Base-by-base conservation (phyloP, 371 early-diverging fungal species). In the Apophysomyces elegans region DNA sequence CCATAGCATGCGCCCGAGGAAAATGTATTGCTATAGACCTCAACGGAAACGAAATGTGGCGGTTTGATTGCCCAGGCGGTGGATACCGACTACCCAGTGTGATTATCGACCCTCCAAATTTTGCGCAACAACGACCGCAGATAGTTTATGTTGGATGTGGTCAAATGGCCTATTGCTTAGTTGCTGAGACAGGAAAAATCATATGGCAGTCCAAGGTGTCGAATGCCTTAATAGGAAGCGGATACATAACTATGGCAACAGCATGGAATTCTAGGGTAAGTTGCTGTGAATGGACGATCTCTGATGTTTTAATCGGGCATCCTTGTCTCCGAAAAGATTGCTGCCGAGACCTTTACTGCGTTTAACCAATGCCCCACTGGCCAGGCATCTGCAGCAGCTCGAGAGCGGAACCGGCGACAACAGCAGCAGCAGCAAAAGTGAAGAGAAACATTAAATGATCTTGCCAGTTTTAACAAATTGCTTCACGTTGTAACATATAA, bases 181-280 rank as follows among this genome's bases (percentile, higher is more conserved):
- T 64, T 16, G 65, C 74, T 7, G 45, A 37, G 7, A 66, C 68
- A 0, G 79, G 79, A 5, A 59, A 66, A 5, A 41, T 74, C 0
- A n/a, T 68, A 21, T 79, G 79, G 79, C 56, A 46, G 1, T 54
- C 50, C 1, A 71, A 74, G 36, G 61, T 76, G 1, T 66, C 70
- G 4, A 61, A 68, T 12, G 59, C 72, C 1, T 45, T 36, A 9
- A 43, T 74, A 37, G 71, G 71, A 6, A 46, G 37, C 1, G 61
- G 62, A 2, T 72, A 70, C 21, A 72, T 79, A 68, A 70, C 76
- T 7, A 14, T 79, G 65, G 77, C 76, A 7, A 76, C 77, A 1
- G 64, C 73, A 9, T 77, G 75, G 80, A 70, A 69, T 18, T 79
- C 77, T 2, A 58, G 72, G 4, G 45, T 71, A 21, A 21, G 54